Conservation (phyloP, 768 basidiomycete genomes). For the Dacryopinax spathularia region DNA sequence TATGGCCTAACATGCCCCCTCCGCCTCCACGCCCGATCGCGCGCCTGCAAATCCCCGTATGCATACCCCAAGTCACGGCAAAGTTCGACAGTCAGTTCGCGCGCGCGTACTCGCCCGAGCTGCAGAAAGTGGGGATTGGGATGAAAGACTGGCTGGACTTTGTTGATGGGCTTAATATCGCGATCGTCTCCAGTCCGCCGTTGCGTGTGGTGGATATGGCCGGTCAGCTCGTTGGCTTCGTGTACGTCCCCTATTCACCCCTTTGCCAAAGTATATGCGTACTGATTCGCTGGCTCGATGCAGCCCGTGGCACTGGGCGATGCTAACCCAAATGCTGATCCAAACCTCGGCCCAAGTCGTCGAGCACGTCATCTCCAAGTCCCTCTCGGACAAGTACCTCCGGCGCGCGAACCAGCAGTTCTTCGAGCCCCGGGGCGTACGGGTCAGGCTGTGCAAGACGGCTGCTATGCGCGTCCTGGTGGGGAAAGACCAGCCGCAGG, state of each 20-base stretch:
- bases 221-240: conserved; percentile 9
- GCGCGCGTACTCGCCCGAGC: conserved; percentile 1
- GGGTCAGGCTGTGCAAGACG: conserved; percentile 6
- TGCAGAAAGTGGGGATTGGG: not conserved
- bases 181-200: conserved; percentile 5
- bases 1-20: not conserved
- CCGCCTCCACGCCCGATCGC: not conserved
- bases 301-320: conserved; percentile 8
- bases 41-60: not conserved
- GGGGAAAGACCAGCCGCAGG: not conserved
- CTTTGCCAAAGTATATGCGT: not conserved
- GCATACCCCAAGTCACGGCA: not conserved
- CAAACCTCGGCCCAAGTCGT: conserved; percentile 4
- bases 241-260: not conserved
- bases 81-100: not conserved
- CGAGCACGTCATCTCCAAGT: conserved; percentile 7
- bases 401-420: conserved; percentile 4
- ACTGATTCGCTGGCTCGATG: not conserved
- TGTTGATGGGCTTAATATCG: conserved; percentile 8
- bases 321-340: not conserved
- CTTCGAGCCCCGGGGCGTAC: conserved; percentile 7
- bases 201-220: conserved; percentile 7
- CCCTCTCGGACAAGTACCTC: conserved; percentile 8
- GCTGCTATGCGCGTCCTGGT: conserved; percentile 6
- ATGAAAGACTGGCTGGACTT: conserved; percentile 8